A percentile compares a stretch with the other conserved stretches of the same genome.
phyloP scores from a whole-genome alignment of 192 early-diverging fungal species.

The Diversispora eburnea region DNA sequence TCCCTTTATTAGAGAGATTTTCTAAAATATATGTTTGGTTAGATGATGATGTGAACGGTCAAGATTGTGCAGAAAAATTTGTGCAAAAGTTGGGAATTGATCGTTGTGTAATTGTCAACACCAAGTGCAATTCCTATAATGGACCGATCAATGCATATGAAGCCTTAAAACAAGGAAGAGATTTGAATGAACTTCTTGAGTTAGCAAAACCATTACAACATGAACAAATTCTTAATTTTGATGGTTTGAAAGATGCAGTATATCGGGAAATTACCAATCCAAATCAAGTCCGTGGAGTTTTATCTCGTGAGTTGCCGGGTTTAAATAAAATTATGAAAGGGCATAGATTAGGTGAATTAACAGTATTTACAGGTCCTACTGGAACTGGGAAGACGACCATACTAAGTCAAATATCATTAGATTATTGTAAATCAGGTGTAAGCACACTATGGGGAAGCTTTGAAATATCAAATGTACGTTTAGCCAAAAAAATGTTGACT shows the following conservation, averaged over 20 bases:
- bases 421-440: constrained; percentile 64
- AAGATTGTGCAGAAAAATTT: constrained; percentile 53
- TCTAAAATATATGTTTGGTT: constrained; percentile 66
- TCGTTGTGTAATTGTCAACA: constrained; percentile 55
- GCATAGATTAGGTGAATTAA: constrained; percentile 65
- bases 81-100: constrained; percentile 63
- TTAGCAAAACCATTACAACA: constrained; percentile 51
- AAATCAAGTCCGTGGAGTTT: constrained; percentile 59
- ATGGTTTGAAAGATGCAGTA: constrained; percentile 57
- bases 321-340: constrained; percentile 64
- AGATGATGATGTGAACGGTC: constrained; percentile 63
- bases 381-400: constrained; percentile 72
- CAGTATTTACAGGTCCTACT: constrained; percentile 65
- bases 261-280: constrained; percentile 62
- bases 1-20: constrained; percentile 62
- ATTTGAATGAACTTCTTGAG: constrained; percentile 42
- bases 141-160: constrained; percentile 54
- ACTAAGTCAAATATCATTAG: constrained; percentile 65
- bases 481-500: constrained; percentile 65
- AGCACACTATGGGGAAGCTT: constrained; percentile 75
- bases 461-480: constrained; percentile 67
- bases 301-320: constrained; percentile 57
- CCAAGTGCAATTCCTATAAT: constrained; percentile 36
- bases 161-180: constrained; percentile 43
- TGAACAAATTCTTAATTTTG: constrained; percentile 64